Conservation (phyloP, 1,284 basidiomycete genomes). For the Athelia sp. region DNA sequence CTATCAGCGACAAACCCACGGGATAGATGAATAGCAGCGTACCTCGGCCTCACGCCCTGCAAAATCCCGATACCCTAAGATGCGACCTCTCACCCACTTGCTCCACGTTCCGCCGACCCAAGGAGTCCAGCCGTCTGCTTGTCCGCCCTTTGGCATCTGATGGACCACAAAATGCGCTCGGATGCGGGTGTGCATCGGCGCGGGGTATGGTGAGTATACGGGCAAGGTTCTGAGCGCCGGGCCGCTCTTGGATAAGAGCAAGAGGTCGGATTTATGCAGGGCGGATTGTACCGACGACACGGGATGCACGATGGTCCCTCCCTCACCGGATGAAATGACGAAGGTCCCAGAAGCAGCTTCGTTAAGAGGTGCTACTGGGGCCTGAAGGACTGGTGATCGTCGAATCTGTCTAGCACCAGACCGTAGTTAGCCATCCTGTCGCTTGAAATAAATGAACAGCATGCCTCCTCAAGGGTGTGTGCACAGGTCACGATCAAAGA, state of each 20-base stretch:
- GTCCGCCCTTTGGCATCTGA: conserved; percentile 28
- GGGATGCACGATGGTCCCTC: conserved; percentile 20
- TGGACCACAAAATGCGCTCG: conserved; percentile 53
- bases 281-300: conserved; percentile 49
- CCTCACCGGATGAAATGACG: conserved; percentile 23
- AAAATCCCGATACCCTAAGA: conserved; percentile 57
- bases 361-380: conserved; percentile 10
- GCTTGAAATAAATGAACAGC: conserved; percentile 12
- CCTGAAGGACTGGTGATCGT: conserved; percentile 30
- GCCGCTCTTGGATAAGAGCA: conserved; percentile 37
- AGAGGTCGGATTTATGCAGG: conserved; percentile 56
- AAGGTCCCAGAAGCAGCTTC: conserved; percentile 38
- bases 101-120: conserved; percentile 50
- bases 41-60: conserved; percentile 55
- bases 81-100: conserved; percentile 48
- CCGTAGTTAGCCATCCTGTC: conserved; percentile 1
- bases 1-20: conserved; percentile 1
- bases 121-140: conserved; percentile 39
- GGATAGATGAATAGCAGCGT: conserved; percentile 9
- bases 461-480: conserved; percentile 63
- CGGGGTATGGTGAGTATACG: conserved; percentile 65
- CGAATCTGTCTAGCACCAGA: conserved; percentile 34
- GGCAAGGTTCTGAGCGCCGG: conserved; percentile 44
- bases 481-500: conserved; percentile 56
- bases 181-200: conserved; percentile 41